Percentiles rank a stretch among this genome's conserved stretches.
Evolutionary conservation across 169 alveolate species (phyloP).

Genomic region (Perkinsus olseni): DNA sequence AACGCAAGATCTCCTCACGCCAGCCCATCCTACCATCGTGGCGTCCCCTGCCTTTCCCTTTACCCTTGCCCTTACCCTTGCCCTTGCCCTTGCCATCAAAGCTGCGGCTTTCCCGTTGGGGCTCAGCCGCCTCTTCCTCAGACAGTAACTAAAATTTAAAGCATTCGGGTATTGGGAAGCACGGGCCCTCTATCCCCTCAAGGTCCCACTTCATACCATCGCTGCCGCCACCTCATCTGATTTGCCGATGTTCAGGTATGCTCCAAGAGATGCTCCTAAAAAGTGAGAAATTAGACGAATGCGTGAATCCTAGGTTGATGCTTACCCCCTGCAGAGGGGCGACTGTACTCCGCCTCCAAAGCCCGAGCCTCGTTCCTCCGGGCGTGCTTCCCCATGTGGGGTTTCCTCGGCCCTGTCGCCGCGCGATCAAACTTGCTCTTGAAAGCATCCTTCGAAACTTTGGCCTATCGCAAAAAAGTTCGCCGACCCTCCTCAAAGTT

Average conservation of each 20-base stretch:
- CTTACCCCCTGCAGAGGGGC: not conserved
- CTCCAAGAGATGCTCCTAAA: not conserved
- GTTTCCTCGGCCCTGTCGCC: not conserved
- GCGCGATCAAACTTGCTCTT: not conserved
- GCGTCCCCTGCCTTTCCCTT: not conserved
- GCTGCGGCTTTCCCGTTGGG: not conserved
- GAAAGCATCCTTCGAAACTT: not conserved
- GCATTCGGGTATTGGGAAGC: too few species aligned
- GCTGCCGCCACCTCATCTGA: not conserved
- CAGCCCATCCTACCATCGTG: not conserved
- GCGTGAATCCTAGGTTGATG: not conserved
- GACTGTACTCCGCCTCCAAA: not conserved
- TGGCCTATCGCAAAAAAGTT: not conserved
- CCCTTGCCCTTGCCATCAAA: not conserved
- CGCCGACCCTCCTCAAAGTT: not conserved
- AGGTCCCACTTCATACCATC: not conserved
- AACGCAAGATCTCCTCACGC: not conserved
- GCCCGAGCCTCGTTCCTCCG: not conserved
- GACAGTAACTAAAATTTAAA: not conserved
- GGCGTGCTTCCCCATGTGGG: not conserved
- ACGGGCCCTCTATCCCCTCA: not conserved
- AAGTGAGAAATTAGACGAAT: not conserved
- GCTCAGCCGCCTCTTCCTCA: not conserved
- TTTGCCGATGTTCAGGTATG: not conserved
- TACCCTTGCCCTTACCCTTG: not conserved